Percentiles rank a stretch among this genome's conserved stretches.
Evolutionary conservation across 202 grass and related monocot genomes (phyloP).

Genomic region (Carex arenaria): DNA sequence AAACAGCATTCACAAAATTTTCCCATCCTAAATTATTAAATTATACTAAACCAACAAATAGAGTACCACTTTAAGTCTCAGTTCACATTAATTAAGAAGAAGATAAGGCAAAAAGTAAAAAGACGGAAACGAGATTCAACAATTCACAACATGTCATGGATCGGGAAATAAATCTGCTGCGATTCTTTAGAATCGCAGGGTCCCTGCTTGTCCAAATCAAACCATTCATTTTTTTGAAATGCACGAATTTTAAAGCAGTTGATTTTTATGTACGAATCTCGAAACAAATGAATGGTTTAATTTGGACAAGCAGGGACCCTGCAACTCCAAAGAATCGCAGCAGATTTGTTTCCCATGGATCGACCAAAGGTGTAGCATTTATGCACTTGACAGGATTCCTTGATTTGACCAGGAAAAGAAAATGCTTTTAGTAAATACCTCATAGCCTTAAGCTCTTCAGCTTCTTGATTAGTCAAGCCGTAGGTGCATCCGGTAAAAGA

Average conservation of each 20-base stretch:
- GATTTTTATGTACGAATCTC: no score
- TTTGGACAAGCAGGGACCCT: no score
- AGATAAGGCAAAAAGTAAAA: not conserved
- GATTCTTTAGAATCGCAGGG: no score
- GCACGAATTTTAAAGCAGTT: no score
- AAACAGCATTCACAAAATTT: not conserved
- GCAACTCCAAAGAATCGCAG: no score
- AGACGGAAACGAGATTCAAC: not conserved
- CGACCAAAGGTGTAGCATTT: not conserved
- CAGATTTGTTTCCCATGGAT: no score
- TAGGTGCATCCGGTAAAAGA: conserved; percentile 89
- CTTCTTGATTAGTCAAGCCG: conserved; percentile 61
- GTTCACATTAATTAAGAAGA: not conserved
- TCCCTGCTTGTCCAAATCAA: no score
- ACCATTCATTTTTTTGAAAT: no score
- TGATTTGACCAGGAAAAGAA: not conserved
- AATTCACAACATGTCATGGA: not conserved
- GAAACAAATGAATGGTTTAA: no score
- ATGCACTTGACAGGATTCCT: not conserved
- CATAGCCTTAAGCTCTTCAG: conserved; percentile 72
- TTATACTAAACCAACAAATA: not conserved
- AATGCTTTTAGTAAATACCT: conserved; percentile 34
- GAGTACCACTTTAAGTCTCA: not conserved
- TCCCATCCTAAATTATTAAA: not conserved
- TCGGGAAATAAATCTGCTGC: no score